Evolutionary conservation across 306 rosid genomes (phyloP).

Genomic region (Gynostemma pentaphyllum): DNA sequence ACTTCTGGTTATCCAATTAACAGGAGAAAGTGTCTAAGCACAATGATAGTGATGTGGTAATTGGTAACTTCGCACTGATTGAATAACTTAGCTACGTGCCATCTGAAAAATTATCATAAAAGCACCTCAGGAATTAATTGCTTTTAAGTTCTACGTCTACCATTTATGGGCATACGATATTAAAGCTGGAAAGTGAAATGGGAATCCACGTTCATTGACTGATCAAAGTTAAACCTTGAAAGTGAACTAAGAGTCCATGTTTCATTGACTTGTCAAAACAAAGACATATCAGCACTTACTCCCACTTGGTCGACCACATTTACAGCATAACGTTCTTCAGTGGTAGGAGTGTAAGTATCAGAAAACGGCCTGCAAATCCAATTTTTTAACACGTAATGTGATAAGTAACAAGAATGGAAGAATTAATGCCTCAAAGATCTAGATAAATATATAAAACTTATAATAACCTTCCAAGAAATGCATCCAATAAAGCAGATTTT

Average conservation of each 20-base stretch:
- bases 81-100: not conserved
- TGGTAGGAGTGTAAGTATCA: slow-evolving; percentile 51
- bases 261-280: slow-evolving; percentile 1
- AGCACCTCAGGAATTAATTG: not conserved
- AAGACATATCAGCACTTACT: slow-evolving; percentile 23
- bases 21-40: not conserved
- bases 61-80: not conserved
- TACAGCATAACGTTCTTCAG: slow-evolving; percentile 70
- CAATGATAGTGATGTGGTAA: not conserved
- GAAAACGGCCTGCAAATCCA: slow-evolving; percentile 45
- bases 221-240: not conserved
- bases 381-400: slow-evolving; percentile 8
- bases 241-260: not conserved
- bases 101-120: not conserved
- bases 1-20: not conserved
- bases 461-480: slow-evolving; percentile 67
- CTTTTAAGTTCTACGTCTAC: not conserved
- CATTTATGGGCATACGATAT: not conserved
- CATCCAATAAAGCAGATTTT: slow-evolving; percentile 74
- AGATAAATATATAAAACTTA: not conserved
- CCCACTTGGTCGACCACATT: slow-evolving; percentile 41
- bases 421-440: not conserved
- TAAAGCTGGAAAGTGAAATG: not conserved
- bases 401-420: not conserved
- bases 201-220: not conserved